Base-by-base conservation (phyloP, 192 early-diverging fungal genomes). In the Umbelopsis vinacea region DNA sequence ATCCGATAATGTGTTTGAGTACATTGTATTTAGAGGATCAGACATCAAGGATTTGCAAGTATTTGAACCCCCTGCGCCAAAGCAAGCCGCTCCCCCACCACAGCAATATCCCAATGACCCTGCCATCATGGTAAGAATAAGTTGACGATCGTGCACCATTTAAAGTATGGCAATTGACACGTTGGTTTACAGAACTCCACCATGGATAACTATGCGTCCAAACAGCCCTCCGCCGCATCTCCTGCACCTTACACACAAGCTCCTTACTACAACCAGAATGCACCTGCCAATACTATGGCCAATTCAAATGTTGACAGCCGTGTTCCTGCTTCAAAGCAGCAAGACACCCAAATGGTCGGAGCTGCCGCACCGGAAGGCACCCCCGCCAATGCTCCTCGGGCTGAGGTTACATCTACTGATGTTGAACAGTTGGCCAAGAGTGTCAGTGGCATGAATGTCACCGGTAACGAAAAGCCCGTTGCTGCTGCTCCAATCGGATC, bases 11-110 rank as follows among this genome's bases (percentile, higher is more conserved):
- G 83, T 95, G 46, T 99, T 93, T 81, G 93, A 94, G 70, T 93
- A 87, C 72, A 96, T 99, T 72, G 92, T 96, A 33, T 99, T 99
- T 79, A 89, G 95, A 40, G 97, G 95, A 21, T 88, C 92, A 19
- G 97, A 99, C 73, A 92, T 99, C 67, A 92, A 94, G 81, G 92
- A 93, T 75, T 83, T 99, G 54, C 83, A 88, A 50, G 87, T 87
- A 10, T 88, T 85, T 71, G 86, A 89, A 73, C 84, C 84, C 24
- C 87, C 87, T 68, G 57, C 57, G 33, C 47, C 73, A 38, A 72
- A 73, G 47, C 63, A 79, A 12, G 77, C 84, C 11, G 84, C 85
- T 23, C 87, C 85, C 45, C 79, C 87, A 4, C 83, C 81, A 17
- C 82, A 86, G 12, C 83, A 86, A 67, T 80, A 89, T 19, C 90